These are phyloP conservation scores for Russula dissimulans DNA, from an alignment of 768 basidiomycete species.

Conservation along the genomic window DNA sequence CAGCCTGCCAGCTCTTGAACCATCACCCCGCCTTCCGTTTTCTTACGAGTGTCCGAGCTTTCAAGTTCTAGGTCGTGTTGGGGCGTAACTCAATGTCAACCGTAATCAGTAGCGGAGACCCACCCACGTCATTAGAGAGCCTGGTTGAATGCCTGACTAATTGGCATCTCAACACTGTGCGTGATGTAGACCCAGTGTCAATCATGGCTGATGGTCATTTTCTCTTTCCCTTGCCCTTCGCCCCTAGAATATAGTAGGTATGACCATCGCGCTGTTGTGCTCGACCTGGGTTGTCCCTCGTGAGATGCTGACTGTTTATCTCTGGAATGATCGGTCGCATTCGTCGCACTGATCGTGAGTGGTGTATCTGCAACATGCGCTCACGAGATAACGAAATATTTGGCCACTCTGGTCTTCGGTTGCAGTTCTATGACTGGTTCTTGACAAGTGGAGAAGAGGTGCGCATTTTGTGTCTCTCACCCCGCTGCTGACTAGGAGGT, in stretches of 20 bases:
- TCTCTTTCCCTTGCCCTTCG: background rate
- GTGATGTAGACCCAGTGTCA: too few relatives aligned
- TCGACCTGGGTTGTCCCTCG: background rate
- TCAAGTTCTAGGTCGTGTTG: too few relatives aligned
- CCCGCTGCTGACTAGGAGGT: background rate
- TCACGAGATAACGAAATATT: background rate
- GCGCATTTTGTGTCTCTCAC: too few relatives aligned
- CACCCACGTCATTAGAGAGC: too few relatives aligned
- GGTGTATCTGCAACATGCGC: background rate
- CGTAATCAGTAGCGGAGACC: too few relatives aligned
- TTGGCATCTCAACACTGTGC: too few relatives aligned
- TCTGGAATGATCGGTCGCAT: background rate
- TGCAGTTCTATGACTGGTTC: conserved; percentile 12
- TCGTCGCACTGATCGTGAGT: conserved; percentile 6
- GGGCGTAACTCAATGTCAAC: too few relatives aligned
- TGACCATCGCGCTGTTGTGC: background rate
- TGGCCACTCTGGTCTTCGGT: background rate
- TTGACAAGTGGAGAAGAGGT: conserved; percentile 8
- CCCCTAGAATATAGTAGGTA: conserved; percentile 2
- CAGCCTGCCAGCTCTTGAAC: too few relatives aligned
- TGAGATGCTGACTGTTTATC: background rate
- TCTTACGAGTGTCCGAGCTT: too few relatives aligned
- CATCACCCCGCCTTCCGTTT: too few relatives aligned
- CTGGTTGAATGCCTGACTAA: too few relatives aligned
- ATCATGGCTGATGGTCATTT: too few relatives aligned